Evolutionary conservation across 1,284 basidiomycete genomes (phyloP), one percentile per base, ranked within the genome.

Genomic region (Ceratobasidium sp.): DNA sequence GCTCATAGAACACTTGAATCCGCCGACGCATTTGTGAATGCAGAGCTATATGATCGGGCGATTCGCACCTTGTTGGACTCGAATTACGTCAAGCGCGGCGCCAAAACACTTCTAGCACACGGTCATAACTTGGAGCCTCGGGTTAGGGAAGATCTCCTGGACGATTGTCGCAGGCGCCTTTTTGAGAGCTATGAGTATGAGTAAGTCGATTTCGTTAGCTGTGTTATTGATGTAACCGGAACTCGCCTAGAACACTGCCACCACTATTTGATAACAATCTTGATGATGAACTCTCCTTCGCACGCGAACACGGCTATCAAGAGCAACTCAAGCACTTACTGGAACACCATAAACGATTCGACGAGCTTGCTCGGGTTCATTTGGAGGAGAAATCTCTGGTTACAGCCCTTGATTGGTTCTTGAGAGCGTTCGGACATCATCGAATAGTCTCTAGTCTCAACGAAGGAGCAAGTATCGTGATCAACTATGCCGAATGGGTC

Each of bases 11-110:
- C 23, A 2, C n/a, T 36, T 1, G n/a, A 53, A 14, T 28, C 63
- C 30, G 25, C 63, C 11, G 28, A 54, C 33, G 49, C 49, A 21
- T 66, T 66, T n/a, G 33, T 53, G 7, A 66, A 66, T 9, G 63
- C 63, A 2, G 48, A n/a, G 11, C 33, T 53, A 5, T n/a, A 66
- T n/a, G 63, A 66, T 4, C 44, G 49, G 38, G 63, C 63, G 1
- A 42, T 53, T 23, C 49, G 63, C 33, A 53, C 63, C 16, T n/a
- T 66, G 9, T 23, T 53, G 30, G 28, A 54, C 23, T 8, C n/a
- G 3, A 23, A 66, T 11, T 2, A 38, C 23, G 33, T 66, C 36
- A 23, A 42, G 4, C 30, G n/a, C 12, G 48, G 63, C n/a, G 63
- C 49, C 16, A 28, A 25, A 33, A n/a, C 38, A 3, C 49, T 66